These are phyloP conservation scores for Aspergillaceae sp. DNA, from an alignment of 2,329 filamentous ascomycete genomes.

Conservation along the genomic window DNA sequence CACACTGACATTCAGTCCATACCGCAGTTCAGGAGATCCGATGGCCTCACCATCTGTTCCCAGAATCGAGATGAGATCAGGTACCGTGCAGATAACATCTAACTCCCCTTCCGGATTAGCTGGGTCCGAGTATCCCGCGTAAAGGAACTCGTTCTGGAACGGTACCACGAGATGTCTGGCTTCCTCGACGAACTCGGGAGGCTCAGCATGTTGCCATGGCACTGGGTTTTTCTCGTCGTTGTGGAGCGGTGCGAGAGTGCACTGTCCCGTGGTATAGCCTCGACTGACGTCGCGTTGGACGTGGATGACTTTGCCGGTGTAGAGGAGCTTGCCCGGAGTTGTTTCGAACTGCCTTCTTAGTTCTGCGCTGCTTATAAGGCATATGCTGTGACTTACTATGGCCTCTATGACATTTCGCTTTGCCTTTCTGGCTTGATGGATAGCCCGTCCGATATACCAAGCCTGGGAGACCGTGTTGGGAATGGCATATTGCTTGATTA, in stretches of 20 bases:
- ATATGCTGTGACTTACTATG: slow-evolving; percentile 24
- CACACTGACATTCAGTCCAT: slow-evolving; percentile 44
- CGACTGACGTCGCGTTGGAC: slow-evolving; percentile 31
- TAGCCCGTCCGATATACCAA: slow-evolving; percentile 23
- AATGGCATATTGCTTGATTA: slow-evolving; percentile 18
- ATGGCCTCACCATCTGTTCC: slow-evolving; percentile 43
- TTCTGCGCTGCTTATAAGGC: slow-evolving; percentile 1
- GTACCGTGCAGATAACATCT: slow-evolving; percentile 20
- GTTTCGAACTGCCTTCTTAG: slow-evolving; percentile 16
- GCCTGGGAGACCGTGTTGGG: slow-evolving; percentile 23
- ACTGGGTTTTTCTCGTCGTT: slow-evolving; percentile 10
- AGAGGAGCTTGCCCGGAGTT: slow-evolving; percentile 29
- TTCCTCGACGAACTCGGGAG: not conserved
- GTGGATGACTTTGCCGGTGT: slow-evolving; percentile 40
- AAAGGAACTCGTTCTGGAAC: slow-evolving; percentile 25
- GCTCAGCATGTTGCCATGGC: slow-evolving; percentile 4
- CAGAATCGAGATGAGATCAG: slow-evolving; percentile 31
- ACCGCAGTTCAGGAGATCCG: slow-evolving; percentile 44
- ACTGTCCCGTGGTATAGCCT: slow-evolving; percentile 32
- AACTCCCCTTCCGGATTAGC: slow-evolving; percentile 3
- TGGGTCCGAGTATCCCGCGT: slow-evolving; percentile 13
- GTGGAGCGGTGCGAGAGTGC: slow-evolving; percentile 19
- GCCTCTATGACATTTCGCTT: slow-evolving; percentile 32
- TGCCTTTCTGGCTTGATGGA: slow-evolving; percentile 15
- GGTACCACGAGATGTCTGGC: slow-evolving; percentile 11